phyloP scores from a whole-genome alignment of 2,329 filamentous ascomycete genomes.

The Fusarium dlaminii region DNA sequence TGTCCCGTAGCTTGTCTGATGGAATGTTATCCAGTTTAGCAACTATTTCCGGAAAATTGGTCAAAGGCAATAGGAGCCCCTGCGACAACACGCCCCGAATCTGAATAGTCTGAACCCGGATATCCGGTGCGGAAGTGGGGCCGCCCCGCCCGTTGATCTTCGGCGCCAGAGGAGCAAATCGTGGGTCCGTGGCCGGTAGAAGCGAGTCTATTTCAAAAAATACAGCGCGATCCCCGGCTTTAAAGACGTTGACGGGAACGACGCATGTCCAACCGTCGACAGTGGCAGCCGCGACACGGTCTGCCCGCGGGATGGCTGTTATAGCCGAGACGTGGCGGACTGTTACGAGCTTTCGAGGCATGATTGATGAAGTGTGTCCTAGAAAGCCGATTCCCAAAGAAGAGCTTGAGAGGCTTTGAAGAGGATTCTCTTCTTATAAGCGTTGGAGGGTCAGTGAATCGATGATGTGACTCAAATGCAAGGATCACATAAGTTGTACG shows the following conservation, averaged over 20 bases:
- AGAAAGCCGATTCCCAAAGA: background rate
- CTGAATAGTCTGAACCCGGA: conserved; percentile 32
- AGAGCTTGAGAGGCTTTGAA: background rate
- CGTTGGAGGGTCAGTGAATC: background rate
- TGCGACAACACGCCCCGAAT: conserved; percentile 35
- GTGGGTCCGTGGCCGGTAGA: conserved; percentile 31
- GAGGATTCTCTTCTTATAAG: background rate
- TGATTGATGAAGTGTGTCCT: background rate
- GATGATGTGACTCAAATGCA: conserved; percentile 20
- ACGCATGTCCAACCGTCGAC: conserved; percentile 39
- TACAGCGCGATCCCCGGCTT: conserved; percentile 23
- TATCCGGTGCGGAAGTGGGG: conserved; percentile 6
- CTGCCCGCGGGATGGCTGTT: conserved; percentile 29
- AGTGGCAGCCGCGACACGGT: conserved; percentile 29
- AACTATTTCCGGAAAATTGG: conserved; percentile 29
- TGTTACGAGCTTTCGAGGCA: conserved; percentile 38
- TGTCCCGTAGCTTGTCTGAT: background rate
- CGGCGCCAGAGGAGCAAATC: conserved; percentile 24
- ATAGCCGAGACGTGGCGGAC: conserved; percentile 30
- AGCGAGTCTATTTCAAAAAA: conserved; percentile 41
- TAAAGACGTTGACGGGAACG: conserved; percentile 24
- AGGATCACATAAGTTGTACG: background rate
- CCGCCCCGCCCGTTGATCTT: background rate
- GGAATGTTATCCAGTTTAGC: background rate
- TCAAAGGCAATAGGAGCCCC: conserved; percentile 33